A percentile compares a stretch with the other conserved stretches of the same genome.
Evolutionary conservation across 345 rosid genomes (phyloP).

Genomic region (Rubroshorea leprosula): DNA sequence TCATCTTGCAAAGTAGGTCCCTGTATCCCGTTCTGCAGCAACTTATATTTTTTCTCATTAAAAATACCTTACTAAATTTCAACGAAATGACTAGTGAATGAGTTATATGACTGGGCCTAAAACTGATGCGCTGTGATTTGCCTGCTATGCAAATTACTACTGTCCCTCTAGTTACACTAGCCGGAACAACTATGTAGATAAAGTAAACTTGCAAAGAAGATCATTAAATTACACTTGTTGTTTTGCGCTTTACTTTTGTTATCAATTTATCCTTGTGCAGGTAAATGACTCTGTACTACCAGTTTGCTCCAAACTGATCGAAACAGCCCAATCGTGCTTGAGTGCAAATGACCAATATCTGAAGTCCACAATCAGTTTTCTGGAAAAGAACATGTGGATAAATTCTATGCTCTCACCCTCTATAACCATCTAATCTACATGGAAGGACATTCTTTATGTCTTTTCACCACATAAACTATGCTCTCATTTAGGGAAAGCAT

Average conservation of each 20-base stretch:
- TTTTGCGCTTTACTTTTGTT: background rate
- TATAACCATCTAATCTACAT: slow-evolving; percentile 4
- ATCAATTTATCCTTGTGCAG: slow-evolving; percentile 32
- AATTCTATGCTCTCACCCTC: slow-evolving; percentile 15
- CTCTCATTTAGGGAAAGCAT: too few relatives aligned
- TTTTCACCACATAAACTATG: background rate
- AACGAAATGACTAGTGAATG: too few relatives aligned
- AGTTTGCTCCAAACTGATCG: slow-evolving; percentile 56
- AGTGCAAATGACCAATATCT: slow-evolving; percentile 41
- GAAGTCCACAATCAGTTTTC: slow-evolving; percentile 41
- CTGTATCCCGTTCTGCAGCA: background rate
- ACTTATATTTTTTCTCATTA: background rate
- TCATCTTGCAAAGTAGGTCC: slow-evolving; percentile 52
- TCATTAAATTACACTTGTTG: too few relatives aligned
- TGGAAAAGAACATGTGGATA: slow-evolving; percentile 28
- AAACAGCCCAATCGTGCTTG: slow-evolving; percentile 50
- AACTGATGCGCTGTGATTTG: too few relatives aligned
- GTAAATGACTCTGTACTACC: slow-evolving; percentile 30
- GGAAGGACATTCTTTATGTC: background rate
- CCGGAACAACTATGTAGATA: too few relatives aligned
- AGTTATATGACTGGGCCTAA: too few relatives aligned
- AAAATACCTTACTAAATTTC: too few relatives aligned
- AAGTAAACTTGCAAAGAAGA: too few relatives aligned
- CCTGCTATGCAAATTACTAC: too few relatives aligned
- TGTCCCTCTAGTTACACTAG: too few relatives aligned